Evolutionary conservation across 2,329 filamentous ascomycete species (phyloP).

Genomic region (Sporothrix schenckii): DNA sequence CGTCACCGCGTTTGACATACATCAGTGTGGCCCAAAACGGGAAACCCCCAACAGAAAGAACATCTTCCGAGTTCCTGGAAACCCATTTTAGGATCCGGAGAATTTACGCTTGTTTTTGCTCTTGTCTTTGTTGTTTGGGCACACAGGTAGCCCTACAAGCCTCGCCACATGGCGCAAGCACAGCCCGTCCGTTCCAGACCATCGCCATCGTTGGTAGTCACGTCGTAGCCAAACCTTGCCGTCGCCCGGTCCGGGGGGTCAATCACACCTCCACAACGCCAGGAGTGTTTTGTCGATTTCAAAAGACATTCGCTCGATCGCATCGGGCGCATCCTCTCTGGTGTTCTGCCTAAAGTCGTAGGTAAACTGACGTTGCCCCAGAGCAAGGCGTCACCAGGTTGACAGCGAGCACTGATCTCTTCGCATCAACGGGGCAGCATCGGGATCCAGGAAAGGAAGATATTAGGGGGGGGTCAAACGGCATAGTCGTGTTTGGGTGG

Average conservation of each 20-base stretch:
- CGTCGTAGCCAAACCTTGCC: not conserved
- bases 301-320: not conserved
- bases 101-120: not conserved
- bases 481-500: constrained; percentile 17
- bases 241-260: constrained; percentile 21
- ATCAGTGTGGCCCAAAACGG: not conserved
- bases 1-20: constrained; percentile 5
- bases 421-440: constrained; percentile 29
- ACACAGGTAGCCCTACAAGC: not conserved
- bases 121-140: not conserved
- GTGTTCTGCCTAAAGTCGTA: constrained; percentile 2
- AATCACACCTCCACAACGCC: constrained; percentile 30
- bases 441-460: not conserved
- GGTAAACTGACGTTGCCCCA: constrained; percentile 5
- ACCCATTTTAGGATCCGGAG: constrained; percentile 10
- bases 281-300: constrained; percentile 23
- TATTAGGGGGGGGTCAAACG: not conserved
- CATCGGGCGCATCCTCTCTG: not conserved
- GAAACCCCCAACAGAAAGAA: not conserved
- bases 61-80: constrained; percentile 25
- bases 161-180: constrained; percentile 8
- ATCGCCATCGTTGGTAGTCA: not conserved
- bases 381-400: constrained; percentile 15
- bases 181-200: not conserved
- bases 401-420: constrained; percentile 24